Evolutionary conservation across 495 filamentous ascomycete genomes (phyloP), one percentile per base, ranked within the genome.

Genomic region (Aspergillus homomorphus): DNA sequence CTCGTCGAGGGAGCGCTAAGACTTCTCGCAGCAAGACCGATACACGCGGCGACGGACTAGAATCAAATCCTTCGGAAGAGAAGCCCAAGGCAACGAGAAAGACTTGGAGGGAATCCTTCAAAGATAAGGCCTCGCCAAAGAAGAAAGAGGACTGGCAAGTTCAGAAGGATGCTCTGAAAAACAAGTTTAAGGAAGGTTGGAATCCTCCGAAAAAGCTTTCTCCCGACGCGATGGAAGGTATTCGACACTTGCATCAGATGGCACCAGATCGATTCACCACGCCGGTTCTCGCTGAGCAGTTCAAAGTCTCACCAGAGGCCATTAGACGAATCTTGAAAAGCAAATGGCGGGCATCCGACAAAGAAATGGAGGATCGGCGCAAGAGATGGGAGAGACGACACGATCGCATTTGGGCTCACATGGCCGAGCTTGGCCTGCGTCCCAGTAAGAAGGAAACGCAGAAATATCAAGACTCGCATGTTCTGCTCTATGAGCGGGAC

Each of bases 201-300:
- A 75, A 79, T 43, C 91, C 94, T 21, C 78, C 78, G 23, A 98
- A 95, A 73, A 85, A 85, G 56, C 83, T 98, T 1, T 98, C 94
- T 0, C 94, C 93, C 0, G 92, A 96, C 69, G 89, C 93, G 12
- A 67, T 96, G 12, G 87, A 91, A 16, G 91, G 91, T 24, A 96
- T 98, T 57, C 85, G 89, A 19, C 84, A 86, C 26, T 77, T 98
- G 21, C 83, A 96, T 67, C 71, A 79, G 2, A 82, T 89, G 60
- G 84, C 89, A 46, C 91, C 94, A 0, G 80, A 88, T 1, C 71
- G 76, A 51, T 96, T 90, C 75, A 86, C 88, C 19, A 95, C 90
- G 1, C 66, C 78, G 10, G 82, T 86, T 38, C 84, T 98, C 5
- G 83, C 94, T 0, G 64, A 86, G 0, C 80, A 92, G 56, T 98